These are phyloP conservation scores for Ganoderma multipileum DNA, from an alignment of 1,284 basidiomycete genomes.

Conservation along the genomic window DNA sequence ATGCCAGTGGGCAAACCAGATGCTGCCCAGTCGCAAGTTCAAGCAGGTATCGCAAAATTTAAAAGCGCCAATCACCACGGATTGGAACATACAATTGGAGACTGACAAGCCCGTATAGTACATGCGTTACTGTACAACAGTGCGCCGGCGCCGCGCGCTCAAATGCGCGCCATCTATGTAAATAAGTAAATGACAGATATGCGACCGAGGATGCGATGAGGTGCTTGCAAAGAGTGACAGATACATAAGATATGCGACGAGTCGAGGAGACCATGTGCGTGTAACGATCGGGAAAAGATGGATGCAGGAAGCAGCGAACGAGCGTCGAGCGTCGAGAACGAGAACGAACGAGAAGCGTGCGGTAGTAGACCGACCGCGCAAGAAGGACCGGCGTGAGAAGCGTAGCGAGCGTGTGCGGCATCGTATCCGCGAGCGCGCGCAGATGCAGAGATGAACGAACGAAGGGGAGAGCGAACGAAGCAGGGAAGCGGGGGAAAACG, in stretches of 20 bases:
- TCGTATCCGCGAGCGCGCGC: not conserved
- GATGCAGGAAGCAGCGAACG: not conserved
- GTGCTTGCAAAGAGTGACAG: not conserved
- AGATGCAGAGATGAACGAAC: not conserved
- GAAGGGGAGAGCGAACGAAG: not conserved
- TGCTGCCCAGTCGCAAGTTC: not conserved
- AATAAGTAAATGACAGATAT: not conserved
- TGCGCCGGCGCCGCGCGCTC: not conserved
- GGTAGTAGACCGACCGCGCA: not conserved
- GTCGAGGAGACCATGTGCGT: not conserved
- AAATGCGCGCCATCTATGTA: not conserved
- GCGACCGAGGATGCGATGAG: not conserved
- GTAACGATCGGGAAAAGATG: not conserved
- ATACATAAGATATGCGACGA: slow-evolving; percentile 3
- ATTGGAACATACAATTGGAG: not conserved
- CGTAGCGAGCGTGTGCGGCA: not conserved
- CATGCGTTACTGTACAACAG: slow-evolving; percentile 4
- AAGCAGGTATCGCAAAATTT: not conserved
- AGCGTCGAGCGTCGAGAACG: too few relatives aligned
- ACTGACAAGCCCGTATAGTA: not conserved
- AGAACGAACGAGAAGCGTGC: not conserved
- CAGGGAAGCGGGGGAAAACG: not conserved
- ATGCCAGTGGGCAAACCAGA: not conserved
- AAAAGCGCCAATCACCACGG: not conserved
- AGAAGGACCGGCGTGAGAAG: not conserved